Evolutionary conservation across 768 basidiomycete species (phyloP).

Genomic region (Leccinum boreale): DNA sequence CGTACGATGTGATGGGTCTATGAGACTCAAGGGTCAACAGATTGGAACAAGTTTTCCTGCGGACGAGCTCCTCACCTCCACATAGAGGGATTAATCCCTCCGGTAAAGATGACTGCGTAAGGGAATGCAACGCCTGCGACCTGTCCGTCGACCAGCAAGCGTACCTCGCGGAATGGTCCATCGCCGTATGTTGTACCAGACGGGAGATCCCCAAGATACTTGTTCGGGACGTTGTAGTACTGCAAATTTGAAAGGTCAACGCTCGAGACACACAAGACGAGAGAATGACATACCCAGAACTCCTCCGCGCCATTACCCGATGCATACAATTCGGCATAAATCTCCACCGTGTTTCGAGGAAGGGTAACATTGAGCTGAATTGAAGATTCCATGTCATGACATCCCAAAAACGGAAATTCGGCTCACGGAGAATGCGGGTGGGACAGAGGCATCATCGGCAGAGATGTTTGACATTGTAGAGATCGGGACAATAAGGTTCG

Average conservation of each 20-base stretch:
- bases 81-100: constrained; percentile 63
- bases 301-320: constrained; percentile 67
- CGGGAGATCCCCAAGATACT: constrained; percentile 56
- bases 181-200: constrained; percentile 41
- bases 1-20: constrained; percentile 74
- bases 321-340: constrained; percentile 70
- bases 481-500: constrained; percentile 67
- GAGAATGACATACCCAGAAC: constrained; percentile 59
- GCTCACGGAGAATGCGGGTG: constrained; percentile 66
- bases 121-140: constrained; percentile 59
- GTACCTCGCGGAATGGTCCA: constrained; percentile 63
- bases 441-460: constrained; percentile 73
- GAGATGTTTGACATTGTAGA: constrained; percentile 61
- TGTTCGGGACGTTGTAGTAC: constrained; percentile 67
- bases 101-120: constrained; percentile 65
- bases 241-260: constrained; percentile 23
- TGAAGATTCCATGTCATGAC: background rate
- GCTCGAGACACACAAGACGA: background rate
- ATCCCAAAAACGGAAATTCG: background rate
- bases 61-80: constrained; percentile 51
- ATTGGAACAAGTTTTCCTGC: background rate
- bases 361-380: constrained; percentile 62
- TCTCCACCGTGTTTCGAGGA: constrained; percentile 63
- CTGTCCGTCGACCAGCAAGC: constrained; percentile 52
- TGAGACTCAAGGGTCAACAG: background rate